A percentile compares a stretch with the other conserved stretches of the same genome.
Conservation (phyloP, 2,329 filamentous ascomycete species). For the Cadophora luteo-olivacea region DNA sequence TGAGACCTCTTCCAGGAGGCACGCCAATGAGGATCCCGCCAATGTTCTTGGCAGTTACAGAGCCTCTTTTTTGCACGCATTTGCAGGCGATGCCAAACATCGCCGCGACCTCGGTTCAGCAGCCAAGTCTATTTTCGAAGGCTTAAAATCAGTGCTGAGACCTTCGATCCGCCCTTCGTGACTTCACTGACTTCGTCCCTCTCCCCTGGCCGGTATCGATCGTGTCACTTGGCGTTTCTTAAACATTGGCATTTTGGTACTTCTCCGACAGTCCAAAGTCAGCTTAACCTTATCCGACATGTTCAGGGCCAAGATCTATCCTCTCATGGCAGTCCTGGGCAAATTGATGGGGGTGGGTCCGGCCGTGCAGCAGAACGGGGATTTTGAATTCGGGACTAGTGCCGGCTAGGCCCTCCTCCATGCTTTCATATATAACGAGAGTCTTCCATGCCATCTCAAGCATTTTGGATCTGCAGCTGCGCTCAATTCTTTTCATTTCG, state of each 20-base stretch:
- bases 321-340: conserved; percentile 12
- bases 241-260: conserved; percentile 35
- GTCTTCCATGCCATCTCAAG: conserved; percentile 31
- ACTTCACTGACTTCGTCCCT: conserved; percentile 17
- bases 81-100: conserved; percentile 29
- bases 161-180: conserved; percentile 22
- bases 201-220: conserved; percentile 25
- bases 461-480: conserved; percentile 35
- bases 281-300: conserved; percentile 12
- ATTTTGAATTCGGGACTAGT: conserved; percentile 19
- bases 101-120: conserved; percentile 32
- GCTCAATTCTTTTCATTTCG: conserved; percentile 35
- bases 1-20: conserved; percentile 22
- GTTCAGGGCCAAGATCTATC: conserved; percentile 4
- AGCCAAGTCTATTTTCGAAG: conserved; percentile 34
- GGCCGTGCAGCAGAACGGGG: conserved; percentile 28
- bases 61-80: conserved; percentile 12
- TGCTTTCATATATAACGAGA: conserved; percentile 38
- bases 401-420: conserved; percentile 26
- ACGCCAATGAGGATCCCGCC: conserved; percentile 21
- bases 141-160: conserved; percentile 33
- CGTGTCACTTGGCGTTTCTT: conserved; percentile 41
- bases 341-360: conserved; percentile 26
- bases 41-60: conserved; percentile 34
- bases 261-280: conserved; percentile 28